Evolutionary conservation across 1,284 basidiomycete species (phyloP).

Genomic region (Puccinia coronata): DNA sequence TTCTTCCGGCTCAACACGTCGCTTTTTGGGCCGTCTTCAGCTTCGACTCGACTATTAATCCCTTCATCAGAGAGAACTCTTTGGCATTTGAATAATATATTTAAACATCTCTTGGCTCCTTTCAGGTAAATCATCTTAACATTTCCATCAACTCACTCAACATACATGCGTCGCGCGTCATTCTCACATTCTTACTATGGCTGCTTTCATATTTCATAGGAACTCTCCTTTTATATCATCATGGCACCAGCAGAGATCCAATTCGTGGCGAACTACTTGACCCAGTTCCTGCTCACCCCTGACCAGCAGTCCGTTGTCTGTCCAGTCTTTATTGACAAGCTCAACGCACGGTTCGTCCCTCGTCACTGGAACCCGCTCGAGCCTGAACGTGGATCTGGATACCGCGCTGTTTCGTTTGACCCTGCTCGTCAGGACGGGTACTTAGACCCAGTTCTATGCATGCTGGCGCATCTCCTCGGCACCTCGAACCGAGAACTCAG

Average conservation of each 20-base stretch:
- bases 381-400: constrained; percentile 44
- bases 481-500: background rate
- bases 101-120: too few relatives aligned
- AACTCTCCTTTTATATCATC: background rate
- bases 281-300: background rate
- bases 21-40: too few relatives aligned
- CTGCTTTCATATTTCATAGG: background rate
- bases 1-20: too few relatives aligned
- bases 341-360: constrained; percentile 25
- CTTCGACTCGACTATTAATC: background rate
- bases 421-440: constrained; percentile 37
- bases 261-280: constrained; percentile 29
- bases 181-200: background rate
- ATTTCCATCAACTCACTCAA: background rate
- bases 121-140: too few relatives aligned
- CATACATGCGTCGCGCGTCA: background rate
- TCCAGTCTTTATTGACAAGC: constrained; percentile 2
- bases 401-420: constrained; percentile 38
- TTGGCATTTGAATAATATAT: too few relatives aligned
- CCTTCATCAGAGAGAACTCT: too few relatives aligned
- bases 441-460: constrained; percentile 20
- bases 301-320: background rate
- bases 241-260: constrained; percentile 31
- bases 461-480: background rate
- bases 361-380: constrained; percentile 31